phyloP scores from a whole-genome alignment of 371 early-diverging fungal genomes.

The Chytridiales sp. region DNA sequence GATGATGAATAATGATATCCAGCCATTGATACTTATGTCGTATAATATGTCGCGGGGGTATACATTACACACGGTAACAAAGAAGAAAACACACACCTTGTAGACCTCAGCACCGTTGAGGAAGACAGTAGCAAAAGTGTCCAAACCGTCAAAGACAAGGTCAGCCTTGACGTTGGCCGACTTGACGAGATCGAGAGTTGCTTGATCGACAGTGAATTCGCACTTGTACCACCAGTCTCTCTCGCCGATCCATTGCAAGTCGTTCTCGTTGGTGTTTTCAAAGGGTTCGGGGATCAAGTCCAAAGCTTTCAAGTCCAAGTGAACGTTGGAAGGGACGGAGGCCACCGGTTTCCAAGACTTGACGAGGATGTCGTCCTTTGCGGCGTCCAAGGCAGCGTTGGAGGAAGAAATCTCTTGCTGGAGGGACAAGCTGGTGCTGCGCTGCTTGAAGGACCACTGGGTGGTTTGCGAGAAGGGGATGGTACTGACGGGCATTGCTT shows the following conservation, averaged over 20 bases:
- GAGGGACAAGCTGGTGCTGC: not conserved
- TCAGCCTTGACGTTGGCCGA: not conserved
- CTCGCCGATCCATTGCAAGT: conserved; percentile 15
- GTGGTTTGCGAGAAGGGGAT: no score
- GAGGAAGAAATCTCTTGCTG: not conserved
- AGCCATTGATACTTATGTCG: no score
- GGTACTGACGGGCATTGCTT: no score
- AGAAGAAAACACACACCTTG: no score
- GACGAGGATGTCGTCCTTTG: not conserved
- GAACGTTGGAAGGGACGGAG: conserved; percentile 14
- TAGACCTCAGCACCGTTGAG: conserved; percentile 36
- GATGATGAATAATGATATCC: no score
- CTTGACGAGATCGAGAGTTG: not conserved
- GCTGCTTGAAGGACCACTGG: conserved; percentile 11
- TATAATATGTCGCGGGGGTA: no score
- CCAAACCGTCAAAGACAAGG: conserved; percentile 45
- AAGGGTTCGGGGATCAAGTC: conserved; percentile 27
- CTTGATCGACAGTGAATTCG: not conserved
- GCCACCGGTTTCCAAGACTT: not conserved
- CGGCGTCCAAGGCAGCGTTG: not conserved
- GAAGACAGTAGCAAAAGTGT: conserved; percentile 41
- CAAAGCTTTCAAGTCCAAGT: conserved; percentile 15
- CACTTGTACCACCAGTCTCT: conserved; percentile 22
- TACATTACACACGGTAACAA: no score
- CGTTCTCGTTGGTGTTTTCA: conserved; percentile 10